Base-by-base conservation (phyloP, 2,329 filamentous ascomycete genomes). In the Venturia effusa region DNA sequence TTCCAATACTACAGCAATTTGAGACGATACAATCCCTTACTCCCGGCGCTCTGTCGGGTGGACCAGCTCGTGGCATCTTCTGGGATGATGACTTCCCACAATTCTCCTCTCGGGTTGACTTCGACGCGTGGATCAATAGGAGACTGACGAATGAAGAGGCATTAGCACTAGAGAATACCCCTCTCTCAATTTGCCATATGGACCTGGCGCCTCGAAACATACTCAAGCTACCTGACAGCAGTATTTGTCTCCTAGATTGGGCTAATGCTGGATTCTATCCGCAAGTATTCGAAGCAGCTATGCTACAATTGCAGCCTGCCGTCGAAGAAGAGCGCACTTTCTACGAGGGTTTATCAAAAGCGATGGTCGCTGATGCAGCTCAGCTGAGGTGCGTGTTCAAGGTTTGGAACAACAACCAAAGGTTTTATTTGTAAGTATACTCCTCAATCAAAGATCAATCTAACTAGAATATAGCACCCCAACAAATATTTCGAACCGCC, bases 231-330 rank as follows among this genome's bases (percentile, higher is more conserved):
- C 39, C 66, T 8, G 39, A 67, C 43, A 54, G 48, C 4, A 48
- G 40, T 0, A 41, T 67, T 1, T 67, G 64, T 43, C 64, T 67
- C 57, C 13, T 67, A 27, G 64, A 67, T 60, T 67, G 62, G 64
- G 66, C 64, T 10, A 65, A 64, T 60, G 64, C 66, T 54, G 60
- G 66, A 64, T 67, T 67, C 60, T 66, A 41, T 61, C 64, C 64
- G 19, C n/a, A 48, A 2, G 6, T 65, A 15, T 67, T 67, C 61
- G 62, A 67, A 55, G 48, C n/a, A 24, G 1, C 43, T 24, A 24
- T 48, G 34, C n/a, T 45, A 45, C 41, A 39, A 15, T 27, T 64
- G 62, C 45, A 59, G 39, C 15, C 8, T 10, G 27, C 7, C 54
- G 19, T 27, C 11, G 22, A 17, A 4, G 17, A 59, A 57, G 27